Evolutionary conservation across 495 filamentous ascomycete species (phyloP).

Genomic region (Aspergillus conjunctus): DNA sequence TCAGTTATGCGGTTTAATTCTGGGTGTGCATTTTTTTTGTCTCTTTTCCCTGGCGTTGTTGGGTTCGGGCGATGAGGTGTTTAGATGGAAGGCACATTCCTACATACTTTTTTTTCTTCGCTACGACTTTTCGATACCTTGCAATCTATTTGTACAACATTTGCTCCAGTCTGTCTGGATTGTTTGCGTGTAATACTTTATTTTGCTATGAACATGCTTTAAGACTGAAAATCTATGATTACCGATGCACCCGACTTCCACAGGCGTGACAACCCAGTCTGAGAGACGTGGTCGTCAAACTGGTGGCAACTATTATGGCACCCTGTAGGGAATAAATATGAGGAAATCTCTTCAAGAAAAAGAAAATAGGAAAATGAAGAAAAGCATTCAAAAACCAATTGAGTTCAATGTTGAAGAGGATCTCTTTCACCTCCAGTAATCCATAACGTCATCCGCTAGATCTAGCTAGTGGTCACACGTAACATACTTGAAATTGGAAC

Average conservation of each 20-base stretch:
- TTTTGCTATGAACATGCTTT: not conserved
- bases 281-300: not conserved
- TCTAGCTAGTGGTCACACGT: slow-evolving; percentile 29
- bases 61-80: not conserved
- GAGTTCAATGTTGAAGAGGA: slow-evolving; percentile 17
- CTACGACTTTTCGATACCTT: not conserved
- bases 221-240: not conserved
- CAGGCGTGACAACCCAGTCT: not conserved
- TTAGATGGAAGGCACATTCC: not conserved
- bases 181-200: not conserved
- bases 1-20: not conserved
- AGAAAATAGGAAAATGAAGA: slow-evolving; percentile 7
- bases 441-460: slow-evolving; percentile 21
- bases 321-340: slow-evolving; percentile 7
- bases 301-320: slow-evolving; percentile 15
- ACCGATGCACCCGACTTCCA: not conserved
- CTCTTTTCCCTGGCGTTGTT: not conserved
- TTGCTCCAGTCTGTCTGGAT: not conserved
- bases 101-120: not conserved
- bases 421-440: slow-evolving; percentile 17
- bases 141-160: not conserved
- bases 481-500: slow-evolving; percentile 26
- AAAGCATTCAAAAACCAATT: slow-evolving; percentile 14
- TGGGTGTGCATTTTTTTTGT: not conserved
- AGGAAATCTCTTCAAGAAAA: slow-evolving; percentile 2